These are phyloP conservation scores for Suillus paluster DNA, from an alignment of 768 basidiomycete species.

Conservation along the genomic window DNA sequence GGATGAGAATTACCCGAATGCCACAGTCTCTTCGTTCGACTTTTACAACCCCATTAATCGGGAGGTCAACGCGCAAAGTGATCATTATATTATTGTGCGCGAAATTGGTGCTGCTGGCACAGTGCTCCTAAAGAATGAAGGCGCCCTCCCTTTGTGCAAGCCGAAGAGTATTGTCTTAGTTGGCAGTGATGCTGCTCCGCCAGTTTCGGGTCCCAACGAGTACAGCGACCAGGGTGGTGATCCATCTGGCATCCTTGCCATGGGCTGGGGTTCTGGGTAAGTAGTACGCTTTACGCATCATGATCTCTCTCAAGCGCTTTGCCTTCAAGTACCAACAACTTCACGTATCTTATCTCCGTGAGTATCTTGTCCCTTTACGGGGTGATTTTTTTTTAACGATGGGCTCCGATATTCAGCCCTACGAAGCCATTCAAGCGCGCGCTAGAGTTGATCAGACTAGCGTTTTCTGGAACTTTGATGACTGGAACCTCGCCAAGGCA, in stretches of 20 bases:
- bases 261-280: conserved; percentile 91
- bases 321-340: conserved; percentile 58
- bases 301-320: conserved; percentile 37
- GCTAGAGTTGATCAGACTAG: conserved; percentile 69
- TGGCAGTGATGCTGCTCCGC: conserved; percentile 70
- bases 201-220: conserved; percentile 69
- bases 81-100: conserved; percentile 55
- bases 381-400: background rate
- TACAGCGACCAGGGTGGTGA: conserved; percentile 64
- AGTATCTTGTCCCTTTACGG: conserved; percentile 24
- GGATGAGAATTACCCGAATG: conserved; percentile 32
- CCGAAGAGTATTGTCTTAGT: conserved; percentile 63
- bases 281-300: conserved; percentile 10
- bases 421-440: conserved; percentile 78
- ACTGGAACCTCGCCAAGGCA: conserved; percentile 63
- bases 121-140: conserved; percentile 70
- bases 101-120: conserved; percentile 71
- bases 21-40: conserved; percentile 33
- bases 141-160: conserved; percentile 61
- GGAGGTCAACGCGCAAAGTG: conserved; percentile 59
- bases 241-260: conserved; percentile 73
- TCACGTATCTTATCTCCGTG: conserved; percentile 80
- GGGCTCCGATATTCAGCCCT: conserved; percentile 48
- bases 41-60: conserved; percentile 35
- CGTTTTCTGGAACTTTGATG: conserved; percentile 70